A percentile compares a stretch with the other conserved stretches of the same genome.
phyloP scores from a whole-genome alignment of 805 yeast genomes.

The Yamadazyma paraphyllophila region DNA sequence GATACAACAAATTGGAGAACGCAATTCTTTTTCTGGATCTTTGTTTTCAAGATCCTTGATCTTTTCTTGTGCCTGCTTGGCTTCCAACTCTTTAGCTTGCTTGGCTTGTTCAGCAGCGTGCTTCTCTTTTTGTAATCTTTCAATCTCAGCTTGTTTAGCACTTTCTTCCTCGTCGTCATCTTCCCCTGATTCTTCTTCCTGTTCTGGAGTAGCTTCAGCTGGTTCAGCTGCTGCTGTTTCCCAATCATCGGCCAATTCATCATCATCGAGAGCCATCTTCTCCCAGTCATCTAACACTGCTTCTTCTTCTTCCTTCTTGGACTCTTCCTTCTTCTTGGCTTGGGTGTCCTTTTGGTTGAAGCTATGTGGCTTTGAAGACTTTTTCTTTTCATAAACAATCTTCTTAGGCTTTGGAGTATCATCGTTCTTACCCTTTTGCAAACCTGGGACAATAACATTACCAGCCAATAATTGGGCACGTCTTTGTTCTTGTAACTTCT shows the following conservation, averaged over 20 bases:
- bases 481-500: constrained; percentile 81
- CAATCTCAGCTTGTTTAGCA: constrained; percentile 29
- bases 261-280: constrained; percentile 57
- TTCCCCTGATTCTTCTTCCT: constrained; percentile 29
- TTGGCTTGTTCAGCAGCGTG: constrained; percentile 25
- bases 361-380: constrained; percentile 49
- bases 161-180: constrained; percentile 28
- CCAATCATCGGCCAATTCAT: constrained; percentile 47
- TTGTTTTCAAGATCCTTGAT: constrained; percentile 30
- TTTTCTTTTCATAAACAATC: constrained; percentile 70
- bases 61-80: constrained; percentile 28
- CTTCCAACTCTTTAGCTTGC: constrained; percentile 27
- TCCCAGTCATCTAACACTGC: constrained; percentile 87
- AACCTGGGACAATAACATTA: constrained; percentile 71
- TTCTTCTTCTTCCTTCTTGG: constrained; percentile 41
- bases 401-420: constrained; percentile 54
- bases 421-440: constrained; percentile 35
- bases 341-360: constrained; percentile 24
- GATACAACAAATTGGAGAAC: constrained; percentile 99
- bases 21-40: constrained; percentile 54
- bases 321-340: constrained; percentile 15
- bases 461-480: constrained; percentile 80
- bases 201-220: constrained; percentile 21
- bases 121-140: constrained; percentile 26
- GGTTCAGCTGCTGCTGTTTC: constrained; percentile 33